phyloP scores from a whole-genome alignment of 2,329 filamentous ascomycete genomes.

The Chaetomium sp. region DNA sequence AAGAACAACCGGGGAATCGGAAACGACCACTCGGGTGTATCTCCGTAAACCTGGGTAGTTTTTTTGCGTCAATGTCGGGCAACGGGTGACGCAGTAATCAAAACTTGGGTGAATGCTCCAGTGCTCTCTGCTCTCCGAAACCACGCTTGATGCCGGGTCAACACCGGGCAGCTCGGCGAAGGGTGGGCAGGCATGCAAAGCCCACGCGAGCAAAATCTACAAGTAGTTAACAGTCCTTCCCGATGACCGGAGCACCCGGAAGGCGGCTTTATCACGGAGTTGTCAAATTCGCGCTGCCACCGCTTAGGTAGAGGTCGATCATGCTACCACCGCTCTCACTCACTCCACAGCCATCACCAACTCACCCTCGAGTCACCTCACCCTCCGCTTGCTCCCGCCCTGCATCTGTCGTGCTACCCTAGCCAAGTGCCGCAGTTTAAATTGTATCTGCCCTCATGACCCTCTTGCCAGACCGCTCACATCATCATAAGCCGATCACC shows the following conservation, averaged over 20 bases:
- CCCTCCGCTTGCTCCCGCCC: slow-evolving; percentile 23
- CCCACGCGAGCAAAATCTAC: not conserved
- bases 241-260: not conserved
- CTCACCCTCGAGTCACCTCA: not conserved
- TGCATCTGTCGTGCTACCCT: slow-evolving; percentile 13
- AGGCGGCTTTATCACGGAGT: not conserved
- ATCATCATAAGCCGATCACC: slow-evolving; percentile 13
- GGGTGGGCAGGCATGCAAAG: not conserved
- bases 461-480: not conserved
- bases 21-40: not conserved
- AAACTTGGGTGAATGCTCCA: not conserved
- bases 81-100: not conserved
- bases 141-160: not conserved
- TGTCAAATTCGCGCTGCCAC: not conserved
- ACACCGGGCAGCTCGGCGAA: not conserved
- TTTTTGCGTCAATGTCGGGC: not conserved
- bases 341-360: not conserved
- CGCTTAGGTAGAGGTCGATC: not conserved
- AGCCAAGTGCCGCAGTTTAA: slow-evolving; percentile 23
- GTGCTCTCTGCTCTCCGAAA: not conserved
- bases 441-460: slow-evolving; percentile 25
- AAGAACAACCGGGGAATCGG: not conserved
- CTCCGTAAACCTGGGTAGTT: not conserved
- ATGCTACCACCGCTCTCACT: slow-evolving; percentile 21
- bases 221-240: not conserved